These are phyloP conservation scores for Plasmodium cynomolgi DNA, from an alignment of 169 alveolate genomes.

Conservation along the genomic window DNA sequence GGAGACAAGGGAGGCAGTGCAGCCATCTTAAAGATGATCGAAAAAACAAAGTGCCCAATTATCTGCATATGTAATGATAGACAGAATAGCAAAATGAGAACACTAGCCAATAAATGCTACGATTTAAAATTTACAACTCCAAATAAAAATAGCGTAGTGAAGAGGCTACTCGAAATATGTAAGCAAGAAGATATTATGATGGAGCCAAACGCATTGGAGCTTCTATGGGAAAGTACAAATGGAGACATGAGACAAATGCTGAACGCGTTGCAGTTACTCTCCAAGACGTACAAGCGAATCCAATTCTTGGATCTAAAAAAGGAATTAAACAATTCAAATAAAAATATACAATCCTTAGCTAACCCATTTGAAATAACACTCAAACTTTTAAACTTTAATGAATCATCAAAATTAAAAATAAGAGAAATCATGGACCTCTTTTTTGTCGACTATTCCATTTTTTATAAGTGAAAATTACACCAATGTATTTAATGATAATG, in stretches of 20 bases:
- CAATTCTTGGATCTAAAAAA: constrained; percentile 79
- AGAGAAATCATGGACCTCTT: constrained; percentile 89
- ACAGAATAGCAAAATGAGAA: constrained; percentile 79
- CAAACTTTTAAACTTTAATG: constrained; percentile 85
- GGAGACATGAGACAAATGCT: constrained; percentile 94
- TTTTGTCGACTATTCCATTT: constrained; percentile 95
- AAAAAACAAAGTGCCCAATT: constrained; percentile 95
- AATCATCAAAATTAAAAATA: constrained; percentile 77
- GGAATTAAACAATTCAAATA: constrained; percentile 81
- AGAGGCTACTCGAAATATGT: constrained; percentile 89
- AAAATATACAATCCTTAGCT: constrained; percentile 89
- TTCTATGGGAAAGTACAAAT: constrained; percentile 91
- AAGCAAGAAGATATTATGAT: constrained; percentile 90
- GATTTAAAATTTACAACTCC: constrained; percentile 95
- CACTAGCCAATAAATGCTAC: constrained; percentile 93
- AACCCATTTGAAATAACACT: constrained; percentile 90
- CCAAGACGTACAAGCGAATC: constrained; percentile 78
- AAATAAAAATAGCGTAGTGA: constrained; percentile 84
- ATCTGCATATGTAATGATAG: constrained; percentile 98
- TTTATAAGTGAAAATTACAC: constrained; percentile 94
- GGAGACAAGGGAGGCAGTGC: constrained; percentile 98
- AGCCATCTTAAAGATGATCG: constrained; percentile 94
- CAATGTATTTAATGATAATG: constrained; percentile 77
- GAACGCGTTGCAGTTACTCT: constrained; percentile 92
- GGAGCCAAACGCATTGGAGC: constrained; percentile 89